Base-by-base conservation (phyloP, 176 grass and related monocot species). In the Triticum turgidum region DNA sequence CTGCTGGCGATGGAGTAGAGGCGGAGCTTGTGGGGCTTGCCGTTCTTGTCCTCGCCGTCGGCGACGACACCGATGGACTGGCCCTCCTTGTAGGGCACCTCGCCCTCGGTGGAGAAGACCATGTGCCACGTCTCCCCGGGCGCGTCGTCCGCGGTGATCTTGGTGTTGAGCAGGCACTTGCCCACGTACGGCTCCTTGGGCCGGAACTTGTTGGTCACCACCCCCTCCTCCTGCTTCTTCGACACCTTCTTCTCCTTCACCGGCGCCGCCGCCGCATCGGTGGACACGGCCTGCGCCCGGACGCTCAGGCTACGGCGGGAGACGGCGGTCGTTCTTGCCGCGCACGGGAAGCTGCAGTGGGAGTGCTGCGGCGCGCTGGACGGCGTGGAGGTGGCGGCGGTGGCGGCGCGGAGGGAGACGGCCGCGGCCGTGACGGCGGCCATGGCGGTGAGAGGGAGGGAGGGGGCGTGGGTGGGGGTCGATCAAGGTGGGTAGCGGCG, bases 41-140 rank as follows among this genome's bases (percentile, higher is more conserved):
- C 92, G 82, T 91, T 98, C 92, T 98, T 94, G 87, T 98, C 96
- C 8, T 81, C 1, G 63, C 96, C 96, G 45, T 98, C 93, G 24
- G 96, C 85, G 75, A 98, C 81, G 54, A 96, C 38, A 9, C 96
- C 96, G 67, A 98, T 84, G 32, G 96, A 98, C 90, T 98, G 93
- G n/a, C 96, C 93, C 51, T 96, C 96, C 88, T 85, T 98, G 88
- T 96, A 96, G 1, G 91, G 93, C 84, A 98, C 4, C 76, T 91
- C 63, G 17, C 85, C 90, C 35, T 98, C 93, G 17, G 88, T 91
- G 90, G 61, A 89, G 96, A 98, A 98, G 73, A 98, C 84, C 93
- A 98, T 98, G 93, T 98, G 96, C 91, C 96, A 96, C 3, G 96
- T 98, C 92, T 98, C 93, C 12, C 96, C 96, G 0, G 96, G 96